Base-by-base conservation (phyloP, 306 rosid species). In the Nissolia schottii region DNA sequence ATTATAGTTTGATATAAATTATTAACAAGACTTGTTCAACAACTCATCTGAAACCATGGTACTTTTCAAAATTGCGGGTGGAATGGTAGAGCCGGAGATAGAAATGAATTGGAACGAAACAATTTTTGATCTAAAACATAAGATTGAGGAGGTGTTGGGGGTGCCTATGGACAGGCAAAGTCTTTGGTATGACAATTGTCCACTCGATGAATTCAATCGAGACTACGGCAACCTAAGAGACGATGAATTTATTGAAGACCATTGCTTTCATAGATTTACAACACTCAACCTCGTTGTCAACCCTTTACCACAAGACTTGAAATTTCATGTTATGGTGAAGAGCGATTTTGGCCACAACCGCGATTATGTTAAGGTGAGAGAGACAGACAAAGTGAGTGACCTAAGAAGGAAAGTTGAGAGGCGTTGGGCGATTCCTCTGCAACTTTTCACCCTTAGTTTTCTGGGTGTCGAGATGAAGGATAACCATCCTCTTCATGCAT, bases 291-390 rank as follows among this genome's bases (percentile, higher is more conserved):
- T 83, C 12, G 20, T 1, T 3, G 86, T 86, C 5, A 4, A 28
- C 7, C 79, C 71, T 0, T 14, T 77, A 4, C 57, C 63, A 6
- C 58, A 20, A 3, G 3, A 40, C 11, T n/a, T 67, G 15, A 78
- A 78, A 37, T 13, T 73, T 15, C 74, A 80, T 0, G 71, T 83
- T 48, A 7, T 75, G 37, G 64, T 78, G 2, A 74, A 63, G 64
- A 12, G 19, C 14, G 0, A n/a, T n/a, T n/a, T 0, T 0, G 66
- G 74, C 2, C 32, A 57, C 0, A 32, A 77, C 3, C 82, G 64
- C 0, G n/a, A n/a, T n/a, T 48, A 23, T 19, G 63, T 86, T 61
- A 80, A 80, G 59, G 29, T 80, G 25, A 56, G 18, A 23, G 87
- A 83, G 46, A 77, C 82, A 0, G 67, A 78, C 18, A 77, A 6